Conservation (phyloP, 202 grass and related monocot species). For the Alloteropsis angusta region DNA sequence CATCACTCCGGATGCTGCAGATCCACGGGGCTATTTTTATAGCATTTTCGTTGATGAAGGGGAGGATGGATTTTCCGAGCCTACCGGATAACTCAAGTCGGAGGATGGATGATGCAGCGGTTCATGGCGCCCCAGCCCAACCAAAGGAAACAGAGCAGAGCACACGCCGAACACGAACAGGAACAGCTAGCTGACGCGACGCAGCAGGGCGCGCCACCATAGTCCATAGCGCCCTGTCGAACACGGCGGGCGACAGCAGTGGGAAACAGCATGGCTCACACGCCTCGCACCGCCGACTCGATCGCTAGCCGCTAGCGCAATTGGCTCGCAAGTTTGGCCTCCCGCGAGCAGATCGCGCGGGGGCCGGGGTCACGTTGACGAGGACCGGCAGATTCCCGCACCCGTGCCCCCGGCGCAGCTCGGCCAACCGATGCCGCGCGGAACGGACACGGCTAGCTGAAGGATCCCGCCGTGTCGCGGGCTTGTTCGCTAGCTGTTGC, state of each 20-base stretch:
- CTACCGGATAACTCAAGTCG: not conserved
- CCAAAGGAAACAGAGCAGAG: not conserved
- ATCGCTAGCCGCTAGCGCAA: too few relatives aligned
- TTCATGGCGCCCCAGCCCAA: not conserved
- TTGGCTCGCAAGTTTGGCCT: not conserved
- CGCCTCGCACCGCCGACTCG: not conserved
- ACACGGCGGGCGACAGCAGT: too few relatives aligned
- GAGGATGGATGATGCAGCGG: not conserved
- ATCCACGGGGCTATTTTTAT: not conserved
- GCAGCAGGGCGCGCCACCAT: not conserved
- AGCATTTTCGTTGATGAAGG: not conserved
- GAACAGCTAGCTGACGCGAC: not conserved
- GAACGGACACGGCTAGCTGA: not conserved
- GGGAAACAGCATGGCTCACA: too few relatives aligned
- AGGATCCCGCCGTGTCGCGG: not conserved
- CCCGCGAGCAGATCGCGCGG: too few relatives aligned
- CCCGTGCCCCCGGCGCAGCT: not conserved
- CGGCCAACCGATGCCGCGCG: not conserved
- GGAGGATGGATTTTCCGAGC: not conserved
- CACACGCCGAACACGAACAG: not conserved
- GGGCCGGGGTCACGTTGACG: too few relatives aligned
- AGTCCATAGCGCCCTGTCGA: not conserved
- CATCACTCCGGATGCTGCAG: not conserved
- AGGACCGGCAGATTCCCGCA: not conserved
- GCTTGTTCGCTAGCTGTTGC: constrained; percentile 22